Evolutionary conservation across 1,139 yeast genomes (phyloP), one percentile per base, ranked within the genome.

Genomic region (Scheffersomyces quercinus): DNA sequence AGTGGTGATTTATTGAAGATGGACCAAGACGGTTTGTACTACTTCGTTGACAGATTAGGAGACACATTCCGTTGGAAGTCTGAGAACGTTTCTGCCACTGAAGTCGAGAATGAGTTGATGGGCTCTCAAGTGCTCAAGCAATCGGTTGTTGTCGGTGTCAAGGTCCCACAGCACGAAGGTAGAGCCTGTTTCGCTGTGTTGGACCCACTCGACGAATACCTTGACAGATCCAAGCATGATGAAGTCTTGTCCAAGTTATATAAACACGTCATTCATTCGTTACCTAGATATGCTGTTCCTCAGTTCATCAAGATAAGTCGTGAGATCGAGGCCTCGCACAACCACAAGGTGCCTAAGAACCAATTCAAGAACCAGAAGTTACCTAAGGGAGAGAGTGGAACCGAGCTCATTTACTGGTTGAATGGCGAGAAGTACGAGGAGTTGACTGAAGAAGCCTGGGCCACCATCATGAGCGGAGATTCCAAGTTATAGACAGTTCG

Each of bases 11-110:
- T 93, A 54, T 73, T 91, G 58, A 81, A 73, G 54, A 70, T 75
- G 61, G 97, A 90, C 61, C 71, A 71, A 29, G 79, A 85, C 52
- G 87, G 90, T 1, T 70, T 85, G 54, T 73, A 87, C 57, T 89
- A 86, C 65, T 93, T 93, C 64, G 90, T 89, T 39, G 99, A 91
- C 68, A 74, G 99, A 58, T 70, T 91, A 60, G 99, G 99, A 33
- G 99, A 93, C 61, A 91, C 98, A 0, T 93, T 87, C 73, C 79
- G 99, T 54, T 93, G 98, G 98, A 91, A 90, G 67, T 87, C 96
- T 2, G 99, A 93, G 68, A 91, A 93, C 66, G 97, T 93, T 30
- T 83, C 95, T 29, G 90, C 98, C 8, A 84, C 91, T 36, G 97
- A 93, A 66, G 97, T 93, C 35, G 98, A 91, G 62, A 88, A 85